Base-by-base conservation (phyloP, 2,329 filamentous ascomycete species). In the Trichophyton equinum region DNA sequence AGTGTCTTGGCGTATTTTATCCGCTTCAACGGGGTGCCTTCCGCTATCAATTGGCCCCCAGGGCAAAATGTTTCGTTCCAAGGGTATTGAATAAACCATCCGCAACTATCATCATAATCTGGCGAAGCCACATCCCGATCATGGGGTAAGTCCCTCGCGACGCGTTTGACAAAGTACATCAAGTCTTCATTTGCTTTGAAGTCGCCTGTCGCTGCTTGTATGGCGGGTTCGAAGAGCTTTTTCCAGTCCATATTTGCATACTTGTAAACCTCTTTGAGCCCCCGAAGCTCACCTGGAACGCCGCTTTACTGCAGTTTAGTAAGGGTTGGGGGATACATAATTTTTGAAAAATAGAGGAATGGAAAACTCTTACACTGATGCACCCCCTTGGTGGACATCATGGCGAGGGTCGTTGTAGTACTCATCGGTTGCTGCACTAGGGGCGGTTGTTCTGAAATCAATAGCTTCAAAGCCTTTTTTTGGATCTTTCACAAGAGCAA, bases 11-110 rank as follows among this genome's bases (percentile, higher is more conserved):
- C 91, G 69, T 91, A 95, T 61, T 91, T 82, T 68, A 85, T 87
- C 49, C 91, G 80, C 0, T 86, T 91, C 68, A 97, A 90, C 0
- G 74, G 85, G 57, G 95, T 88, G 15, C 89, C 89, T 1, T 91
- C 73, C 18, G 80, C 76, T 0, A 96, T 67, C 1, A 89, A 77
- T 0, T 80, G 86, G 2, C 91, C 92, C 62, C 91, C 84, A 0
- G 90, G 89, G 1, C 90, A 90, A 75, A 96, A 96, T 70, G 96
- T 91, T 56, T 87, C 72, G 0, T 91, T 89, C 87, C 90, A 96
- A 2, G 87, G 85, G 11, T 53, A 53, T 27, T 53, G 22, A 15
- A 7, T 25, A 6, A 53, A 25, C 22, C 22, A 53, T 3, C 47
- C 47, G 27, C 47, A 51, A 9, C 27, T 11, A 20, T 20, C 20